A percentile compares a stretch with the other conserved stretches of the same genome.
These are phyloP conservation scores for Dillenia suffruticosa DNA, from an alignment of 164 flowering plant species.

Conservation along the genomic window DNA sequence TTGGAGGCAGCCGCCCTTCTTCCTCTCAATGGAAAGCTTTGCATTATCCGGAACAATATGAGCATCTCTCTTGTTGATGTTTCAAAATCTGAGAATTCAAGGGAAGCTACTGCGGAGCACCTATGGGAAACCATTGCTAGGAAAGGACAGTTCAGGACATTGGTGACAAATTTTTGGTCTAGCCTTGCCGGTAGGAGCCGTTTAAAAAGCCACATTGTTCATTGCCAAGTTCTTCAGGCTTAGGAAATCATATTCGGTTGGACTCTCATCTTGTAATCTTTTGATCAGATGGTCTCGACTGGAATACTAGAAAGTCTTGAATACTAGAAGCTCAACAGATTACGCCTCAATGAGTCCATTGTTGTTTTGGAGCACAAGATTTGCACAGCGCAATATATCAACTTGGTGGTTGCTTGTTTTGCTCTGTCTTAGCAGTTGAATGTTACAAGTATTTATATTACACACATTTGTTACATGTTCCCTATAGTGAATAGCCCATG, in stretches of 20 bases:
- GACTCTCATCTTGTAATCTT: not conserved
- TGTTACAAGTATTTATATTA: too few species aligned
- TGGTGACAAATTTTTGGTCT: conserved; percentile 61
- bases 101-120: conserved; percentile 31
- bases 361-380: too few species aligned
- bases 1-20: conserved; percentile 76
- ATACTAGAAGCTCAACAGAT: too few species aligned
- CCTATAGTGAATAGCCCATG: too few species aligned
- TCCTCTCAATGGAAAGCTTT: conserved; percentile 61
- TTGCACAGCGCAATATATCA: too few species aligned
- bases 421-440: too few species aligned
- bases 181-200: conserved; percentile 62
- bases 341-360: too few species aligned
- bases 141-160: conserved; percentile 62
- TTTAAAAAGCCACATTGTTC: conserved; percentile 66
- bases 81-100: conserved; percentile 27
- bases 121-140: conserved; percentile 77
- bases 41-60: conserved; percentile 77
- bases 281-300: not conserved
- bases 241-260: conserved; percentile 8
- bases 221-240: conserved; percentile 76
- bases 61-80: conserved; percentile 70
- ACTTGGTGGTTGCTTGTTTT: too few species aligned
- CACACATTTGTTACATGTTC: too few species aligned
- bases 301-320: too few species aligned